A percentile compares a stretch with the other conserved stretches of the same genome.
Evolutionary conservation across 2,329 filamentous ascomycete species (phyloP).

Genomic region (Ceratocystis cubensis): DNA sequence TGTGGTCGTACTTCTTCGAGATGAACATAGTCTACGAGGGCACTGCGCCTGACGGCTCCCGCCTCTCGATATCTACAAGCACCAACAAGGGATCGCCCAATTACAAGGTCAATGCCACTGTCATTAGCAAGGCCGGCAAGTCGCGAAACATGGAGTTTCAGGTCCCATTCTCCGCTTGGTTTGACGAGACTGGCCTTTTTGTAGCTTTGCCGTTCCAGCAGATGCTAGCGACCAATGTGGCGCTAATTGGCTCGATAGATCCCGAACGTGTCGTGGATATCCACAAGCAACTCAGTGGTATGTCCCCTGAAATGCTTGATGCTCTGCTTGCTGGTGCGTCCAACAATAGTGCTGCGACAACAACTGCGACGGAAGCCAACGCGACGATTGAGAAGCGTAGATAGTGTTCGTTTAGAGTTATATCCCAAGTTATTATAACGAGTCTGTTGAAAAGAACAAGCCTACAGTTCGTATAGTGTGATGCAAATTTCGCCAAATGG

Average conservation of each 20-base stretch:
- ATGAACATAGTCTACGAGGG: conserved; percentile 72
- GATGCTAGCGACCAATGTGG: conserved; percentile 57
- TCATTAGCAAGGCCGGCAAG: conserved; percentile 33
- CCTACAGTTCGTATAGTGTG: too few species aligned
- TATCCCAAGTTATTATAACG: not conserved
- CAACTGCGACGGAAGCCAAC: conserved; percentile 24
- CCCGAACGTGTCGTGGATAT: conserved; percentile 39
- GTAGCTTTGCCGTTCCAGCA: conserved; percentile 65
- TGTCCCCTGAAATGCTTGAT: conserved; percentile 38
- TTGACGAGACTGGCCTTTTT: conserved; percentile 60
- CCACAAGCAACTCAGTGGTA: conserved; percentile 30
- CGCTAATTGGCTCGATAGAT: conserved; percentile 53
- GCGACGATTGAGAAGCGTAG: conserved; percentile 10
- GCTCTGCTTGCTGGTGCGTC: conserved; percentile 30
- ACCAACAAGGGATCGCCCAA: conserved; percentile 68
- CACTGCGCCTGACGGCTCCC: conserved; percentile 43
- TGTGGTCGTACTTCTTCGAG: conserved; percentile 79
- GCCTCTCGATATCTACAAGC: conserved; percentile 62
- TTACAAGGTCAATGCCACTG: conserved; percentile 61
- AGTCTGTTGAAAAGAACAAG: not conserved
- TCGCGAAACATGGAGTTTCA: conserved; percentile 41
- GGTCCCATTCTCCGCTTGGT: conserved; percentile 62
- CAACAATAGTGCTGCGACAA: conserved; percentile 24
- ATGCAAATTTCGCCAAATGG: too few species aligned
- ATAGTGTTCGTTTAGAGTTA: not conserved